Percentiles rank a stretch among this genome's conserved stretches.
phyloP scores from a whole-genome alignment of 495 filamentous ascomycete genomes.

The Neurospora hispaniola region DNA sequence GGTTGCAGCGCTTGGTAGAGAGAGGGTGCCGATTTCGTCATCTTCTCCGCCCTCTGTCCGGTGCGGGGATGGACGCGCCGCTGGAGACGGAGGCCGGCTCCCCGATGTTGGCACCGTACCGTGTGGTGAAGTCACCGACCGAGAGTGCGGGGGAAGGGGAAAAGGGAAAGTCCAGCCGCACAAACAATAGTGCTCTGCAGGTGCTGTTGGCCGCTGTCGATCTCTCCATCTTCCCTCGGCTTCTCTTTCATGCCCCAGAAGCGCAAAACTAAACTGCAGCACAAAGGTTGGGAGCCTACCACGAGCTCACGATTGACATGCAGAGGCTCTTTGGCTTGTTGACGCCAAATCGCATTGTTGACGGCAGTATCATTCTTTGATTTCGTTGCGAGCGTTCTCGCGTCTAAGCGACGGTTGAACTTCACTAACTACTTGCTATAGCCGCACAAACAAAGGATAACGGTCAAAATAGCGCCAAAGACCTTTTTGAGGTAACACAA shows the following conservation, averaged over 20 bases:
- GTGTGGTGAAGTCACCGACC: background rate
- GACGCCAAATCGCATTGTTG: background rate
- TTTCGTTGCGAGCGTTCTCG: background rate
- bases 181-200: background rate
- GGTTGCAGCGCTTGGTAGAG: background rate
- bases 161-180: background rate
- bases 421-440: background rate
- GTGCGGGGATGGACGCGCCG: background rate
- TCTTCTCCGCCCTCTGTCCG: background rate
- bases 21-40: background rate
- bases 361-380: no score
- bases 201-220: background rate
- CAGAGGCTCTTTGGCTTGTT: background rate
- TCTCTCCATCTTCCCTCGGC: background rate
- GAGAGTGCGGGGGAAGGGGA: background rate
- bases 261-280: background rate
- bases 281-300: background rate
- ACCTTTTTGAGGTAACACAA: background rate
- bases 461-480: background rate
- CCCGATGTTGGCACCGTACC: background rate
- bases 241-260: background rate
- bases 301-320: background rate
- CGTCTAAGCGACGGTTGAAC: background rate
- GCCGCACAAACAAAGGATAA: background rate
- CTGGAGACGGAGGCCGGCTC: background rate